These are phyloP conservation scores for Colletotrichum costaricense DNA, from an alignment of 2,329 filamentous ascomycete species.

Conservation along the genomic window DNA sequence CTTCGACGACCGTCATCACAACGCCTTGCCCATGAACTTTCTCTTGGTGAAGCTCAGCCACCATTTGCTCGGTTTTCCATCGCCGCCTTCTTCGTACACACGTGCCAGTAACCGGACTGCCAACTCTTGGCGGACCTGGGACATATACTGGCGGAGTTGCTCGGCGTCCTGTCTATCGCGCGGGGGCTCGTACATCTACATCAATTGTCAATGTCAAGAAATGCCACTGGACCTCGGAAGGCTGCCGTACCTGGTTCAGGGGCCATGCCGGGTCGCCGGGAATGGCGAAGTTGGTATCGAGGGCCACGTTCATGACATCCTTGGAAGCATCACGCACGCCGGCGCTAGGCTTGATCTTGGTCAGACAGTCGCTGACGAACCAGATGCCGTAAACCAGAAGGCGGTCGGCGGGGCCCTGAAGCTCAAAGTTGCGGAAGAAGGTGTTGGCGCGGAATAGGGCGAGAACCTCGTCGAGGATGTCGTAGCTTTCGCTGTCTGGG, in stretches of 20 bases:
- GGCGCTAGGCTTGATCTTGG: slow-evolving; percentile 85
- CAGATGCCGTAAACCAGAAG: slow-evolving; percentile 97
- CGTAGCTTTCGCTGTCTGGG: slow-evolving; percentile 91
- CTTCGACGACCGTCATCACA: slow-evolving; percentile 58
- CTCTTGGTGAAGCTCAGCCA: slow-evolving; percentile 99
- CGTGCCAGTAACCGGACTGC: slow-evolving; percentile 84
- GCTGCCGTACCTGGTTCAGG: slow-evolving; percentile 79
- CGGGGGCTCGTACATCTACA: slow-evolving; percentile 87
- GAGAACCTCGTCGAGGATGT: slow-evolving; percentile 94
- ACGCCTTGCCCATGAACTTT: slow-evolving; percentile 98
- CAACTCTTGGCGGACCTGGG: slow-evolving; percentile 93
- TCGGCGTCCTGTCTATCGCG: slow-evolving; percentile 90
- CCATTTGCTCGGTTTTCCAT: slow-evolving; percentile 84
- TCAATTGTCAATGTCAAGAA: background rate
- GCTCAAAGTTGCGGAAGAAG: slow-evolving; percentile 99
- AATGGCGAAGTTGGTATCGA: slow-evolving; percentile 93
- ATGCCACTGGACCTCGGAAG: slow-evolving; percentile 14
- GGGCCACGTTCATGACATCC: slow-evolving; percentile 89
- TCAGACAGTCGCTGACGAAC: slow-evolving; percentile 90
- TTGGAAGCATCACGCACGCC: slow-evolving; percentile 69
- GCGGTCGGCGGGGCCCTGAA: slow-evolving; percentile 94
- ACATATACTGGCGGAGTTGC: slow-evolving; percentile 86
- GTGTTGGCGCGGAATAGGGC: slow-evolving; percentile 96
- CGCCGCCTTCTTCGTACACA: slow-evolving; percentile 82
- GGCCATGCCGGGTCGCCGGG: slow-evolving; percentile 94